A percentile compares a stretch with the other conserved stretches of the same genome.
Evolutionary conservation across 2,329 filamentous ascomycete species (phyloP).

Genomic region (Fusarium chlamydosporum): DNA sequence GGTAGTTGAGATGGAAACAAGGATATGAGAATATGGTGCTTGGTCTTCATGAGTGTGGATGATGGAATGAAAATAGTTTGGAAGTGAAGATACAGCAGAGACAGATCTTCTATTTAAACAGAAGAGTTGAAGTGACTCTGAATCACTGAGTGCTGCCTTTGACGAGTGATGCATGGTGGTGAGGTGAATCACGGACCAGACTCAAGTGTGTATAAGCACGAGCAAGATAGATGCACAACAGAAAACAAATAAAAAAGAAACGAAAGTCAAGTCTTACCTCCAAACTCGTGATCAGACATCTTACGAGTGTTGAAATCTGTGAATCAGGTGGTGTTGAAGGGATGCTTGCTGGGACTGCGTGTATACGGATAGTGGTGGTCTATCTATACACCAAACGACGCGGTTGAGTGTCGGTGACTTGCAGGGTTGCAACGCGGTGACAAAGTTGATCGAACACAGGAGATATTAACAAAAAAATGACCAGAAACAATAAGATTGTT

Average conservation of each 20-base stretch:
- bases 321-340: constrained; percentile 13
- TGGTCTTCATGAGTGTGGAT: constrained; percentile 11
- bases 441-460: constrained; percentile 6
- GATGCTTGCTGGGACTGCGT: constrained; percentile 25
- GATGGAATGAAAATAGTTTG: constrained; percentile 11
- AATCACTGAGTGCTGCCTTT: background rate
- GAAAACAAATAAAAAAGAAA: constrained; percentile 19
- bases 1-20: constrained; percentile 27
- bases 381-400: constrained; percentile 38
- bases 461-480: background rate
- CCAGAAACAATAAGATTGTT: background rate
- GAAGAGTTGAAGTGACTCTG: background rate
- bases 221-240: background rate
- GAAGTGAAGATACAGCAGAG: background rate
- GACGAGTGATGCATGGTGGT: constrained; percentile 37
- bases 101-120: constrained; percentile 16
- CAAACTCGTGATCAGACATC: constrained; percentile 78
- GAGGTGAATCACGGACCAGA: constrained; percentile 17
- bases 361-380: constrained; percentile 4
- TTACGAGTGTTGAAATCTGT: constrained; percentile 31
- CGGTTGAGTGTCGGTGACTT: constrained; percentile 29
- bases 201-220: constrained; percentile 9
- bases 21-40: constrained; percentile 9
- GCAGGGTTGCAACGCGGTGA: constrained; percentile 29
- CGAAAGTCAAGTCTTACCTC: constrained; percentile 65